phyloP scores from a whole-genome alignment of 1,284 basidiomycete genomes.

The Ustilago bromivora region DNA sequence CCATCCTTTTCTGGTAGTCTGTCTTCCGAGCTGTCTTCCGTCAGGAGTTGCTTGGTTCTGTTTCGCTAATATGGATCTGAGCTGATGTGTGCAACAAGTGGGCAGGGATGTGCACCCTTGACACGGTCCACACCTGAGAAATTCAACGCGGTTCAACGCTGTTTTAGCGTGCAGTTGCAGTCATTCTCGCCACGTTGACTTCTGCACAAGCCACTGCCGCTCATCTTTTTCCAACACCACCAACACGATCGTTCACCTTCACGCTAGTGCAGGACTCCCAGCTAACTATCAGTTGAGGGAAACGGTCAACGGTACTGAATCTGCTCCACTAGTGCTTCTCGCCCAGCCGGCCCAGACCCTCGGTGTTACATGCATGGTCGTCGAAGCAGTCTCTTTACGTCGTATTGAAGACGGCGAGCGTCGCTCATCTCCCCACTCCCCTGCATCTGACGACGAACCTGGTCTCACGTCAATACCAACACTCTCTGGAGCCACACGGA shows the following conservation, averaged over 20 bases:
- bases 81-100: not conserved
- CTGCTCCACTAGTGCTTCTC: too few species aligned
- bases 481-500: not conserved
- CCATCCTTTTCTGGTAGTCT: too few species aligned
- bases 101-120: not conserved
- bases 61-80: too few species aligned
- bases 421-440: not conserved
- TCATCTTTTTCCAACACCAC: not conserved
- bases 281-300: too few species aligned
- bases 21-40: too few species aligned
- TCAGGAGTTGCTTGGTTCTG: too few species aligned
- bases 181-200: conserved; percentile 2
- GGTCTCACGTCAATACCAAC: not conserved
- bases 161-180: conserved; percentile 2
- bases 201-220: conserved; percentile 1
- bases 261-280: too few species aligned
- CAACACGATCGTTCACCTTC: not conserved
- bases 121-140: not conserved
- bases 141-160: not conserved
- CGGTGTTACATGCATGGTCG: conserved; percentile 32
- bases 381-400: conserved; percentile 23
- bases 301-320: too few species aligned
- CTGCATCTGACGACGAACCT: not conserved
- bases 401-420: conserved; percentile 16
- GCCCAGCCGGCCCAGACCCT: too few species aligned